These are phyloP conservation scores for Pseudogymnoascus sp. DNA, from an alignment of 2,329 filamentous ascomycete species.

Conservation along the genomic window DNA sequence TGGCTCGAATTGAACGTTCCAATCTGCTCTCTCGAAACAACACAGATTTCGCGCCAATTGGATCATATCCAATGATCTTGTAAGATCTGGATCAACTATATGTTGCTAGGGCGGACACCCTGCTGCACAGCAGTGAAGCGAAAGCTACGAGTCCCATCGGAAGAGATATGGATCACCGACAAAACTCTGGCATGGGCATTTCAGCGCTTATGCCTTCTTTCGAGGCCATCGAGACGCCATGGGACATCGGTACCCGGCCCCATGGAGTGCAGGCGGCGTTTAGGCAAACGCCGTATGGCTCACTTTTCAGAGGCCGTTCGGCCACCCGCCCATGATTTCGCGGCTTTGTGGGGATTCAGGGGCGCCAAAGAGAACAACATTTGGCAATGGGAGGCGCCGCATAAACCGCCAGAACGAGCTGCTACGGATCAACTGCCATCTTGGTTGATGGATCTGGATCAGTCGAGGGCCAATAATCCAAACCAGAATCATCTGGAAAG, in stretches of 20 bases:
- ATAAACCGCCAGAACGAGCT: conserved; percentile 6
- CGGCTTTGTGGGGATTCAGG: conserved; percentile 20
- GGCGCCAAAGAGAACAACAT: conserved; percentile 20
- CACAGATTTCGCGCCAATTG: not conserved
- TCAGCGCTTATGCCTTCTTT: conserved; percentile 35
- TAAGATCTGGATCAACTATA: not conserved
- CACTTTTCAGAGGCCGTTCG: conserved; percentile 21
- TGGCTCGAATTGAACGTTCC: not conserved
- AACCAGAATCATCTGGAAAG: not conserved
- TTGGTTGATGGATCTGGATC: conserved; percentile 18
- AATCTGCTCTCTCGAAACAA: not conserved
- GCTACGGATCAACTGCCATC: conserved; percentile 13
- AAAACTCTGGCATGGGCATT: conserved; percentile 45
- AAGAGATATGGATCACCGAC: conserved; percentile 54
- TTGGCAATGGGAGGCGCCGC: conserved; percentile 28
- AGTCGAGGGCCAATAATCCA: not conserved
- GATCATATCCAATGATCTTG: not conserved
- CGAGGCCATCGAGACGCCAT: conserved; percentile 26
- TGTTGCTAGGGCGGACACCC: conserved; percentile 17
- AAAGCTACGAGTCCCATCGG: conserved; percentile 32
- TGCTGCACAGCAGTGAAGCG: conserved; percentile 44
- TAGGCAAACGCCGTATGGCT: conserved; percentile 29
- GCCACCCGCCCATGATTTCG: conserved; percentile 14
- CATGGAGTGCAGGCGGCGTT: conserved; percentile 27
- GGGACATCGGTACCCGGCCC: conserved; percentile 31